Evolutionary conservation across 352 stramenopile genomes (phyloP), one percentile per base, ranked within the genome.

Genomic region (Phytophthora citricola): DNA sequence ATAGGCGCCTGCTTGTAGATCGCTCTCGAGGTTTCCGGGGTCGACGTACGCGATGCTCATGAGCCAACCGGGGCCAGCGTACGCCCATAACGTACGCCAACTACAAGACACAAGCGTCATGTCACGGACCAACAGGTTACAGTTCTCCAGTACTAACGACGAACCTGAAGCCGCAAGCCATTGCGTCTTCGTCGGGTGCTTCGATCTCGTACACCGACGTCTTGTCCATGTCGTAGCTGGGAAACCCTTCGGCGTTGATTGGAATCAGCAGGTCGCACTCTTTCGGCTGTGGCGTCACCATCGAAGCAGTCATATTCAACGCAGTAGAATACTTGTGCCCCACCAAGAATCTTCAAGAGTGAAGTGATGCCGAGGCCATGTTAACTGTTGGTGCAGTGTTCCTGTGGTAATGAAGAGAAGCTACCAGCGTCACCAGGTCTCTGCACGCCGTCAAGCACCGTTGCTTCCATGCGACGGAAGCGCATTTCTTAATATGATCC

Each of bases 11-110:
- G 40, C 41, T 20, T 48, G 41, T 1, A 48, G 41, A 29, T 48
- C 41, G 20, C 20, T 48, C 41, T 48, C 41, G 41, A 48, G 41
- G 20, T 48, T 48, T 7, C 41, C 41, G 3, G 41, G 41, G 20
- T 31, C 20, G 17, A 48, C 41, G 41, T 48, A 48, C 20, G 41
- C 41, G 41, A 48, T 48, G 20, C 3, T 48, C 39, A 45, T 24
- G 39, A 45, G 39, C 39, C 39, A 45, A 24, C 39, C 39, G 4
- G 39, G 39, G 10, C 41, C 41, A 48, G 41, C 41, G 41, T 48
- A 48, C 20, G 40, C 12, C 15, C n/a, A 46, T 12, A 46, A 11
- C 8, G 41, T 31, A 12, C 41, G 41, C 41, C 41, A 48, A 48
- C 41, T 48, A 31, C 41, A 29, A 45, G 4, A 11, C 38, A 43